Conservation (phyloP, 352 stramenopile genomes). For the Phytopythium cucurbitacearum region DNA sequence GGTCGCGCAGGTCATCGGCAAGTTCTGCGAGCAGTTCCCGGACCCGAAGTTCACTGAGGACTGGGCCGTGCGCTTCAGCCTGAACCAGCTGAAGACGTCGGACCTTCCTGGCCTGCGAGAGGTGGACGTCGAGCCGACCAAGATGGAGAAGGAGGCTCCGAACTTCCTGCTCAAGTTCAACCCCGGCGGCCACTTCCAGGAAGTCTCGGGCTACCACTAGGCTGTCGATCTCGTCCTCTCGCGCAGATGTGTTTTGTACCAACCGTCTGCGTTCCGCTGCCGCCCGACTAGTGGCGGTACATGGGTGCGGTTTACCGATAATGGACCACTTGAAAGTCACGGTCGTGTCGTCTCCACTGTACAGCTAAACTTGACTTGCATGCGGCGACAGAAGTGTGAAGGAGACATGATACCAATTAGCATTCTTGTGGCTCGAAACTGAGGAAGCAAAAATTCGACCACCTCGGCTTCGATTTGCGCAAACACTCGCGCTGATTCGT, state of each 20-base stretch:
- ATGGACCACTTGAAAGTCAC: no score
- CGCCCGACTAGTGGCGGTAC: no score
- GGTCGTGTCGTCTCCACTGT: no score
- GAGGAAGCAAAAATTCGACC: no score
- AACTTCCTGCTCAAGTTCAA: conserved; percentile 95
- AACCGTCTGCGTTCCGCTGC: no score
- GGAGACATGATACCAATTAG: no score
- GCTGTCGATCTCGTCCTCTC: neutral
- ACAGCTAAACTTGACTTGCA: no score
- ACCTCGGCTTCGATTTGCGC: conserved; percentile 1
- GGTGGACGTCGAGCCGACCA: conserved; percentile 84
- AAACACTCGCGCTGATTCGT: conserved; percentile 2
- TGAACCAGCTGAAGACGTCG: conserved; percentile 85
- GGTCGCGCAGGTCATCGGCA: conserved; percentile 72
- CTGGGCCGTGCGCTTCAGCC: conserved; percentile 66
- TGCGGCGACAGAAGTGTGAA: no score
- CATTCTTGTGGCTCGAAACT: no score
- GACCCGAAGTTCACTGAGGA: conserved; percentile 80
- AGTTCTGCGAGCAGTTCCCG: conserved; percentile 78
- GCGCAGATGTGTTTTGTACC: no score
- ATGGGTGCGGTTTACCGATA: no score
- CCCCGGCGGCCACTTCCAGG: conserved; percentile 92
- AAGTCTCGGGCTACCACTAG: conserved; percentile 88
- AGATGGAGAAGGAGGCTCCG: conserved; percentile 94
- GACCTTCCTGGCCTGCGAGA: conserved; percentile 72